phyloP scores from a whole-genome alignment of 768 basidiomycete genomes.

The Leccinellum albellum region DNA sequence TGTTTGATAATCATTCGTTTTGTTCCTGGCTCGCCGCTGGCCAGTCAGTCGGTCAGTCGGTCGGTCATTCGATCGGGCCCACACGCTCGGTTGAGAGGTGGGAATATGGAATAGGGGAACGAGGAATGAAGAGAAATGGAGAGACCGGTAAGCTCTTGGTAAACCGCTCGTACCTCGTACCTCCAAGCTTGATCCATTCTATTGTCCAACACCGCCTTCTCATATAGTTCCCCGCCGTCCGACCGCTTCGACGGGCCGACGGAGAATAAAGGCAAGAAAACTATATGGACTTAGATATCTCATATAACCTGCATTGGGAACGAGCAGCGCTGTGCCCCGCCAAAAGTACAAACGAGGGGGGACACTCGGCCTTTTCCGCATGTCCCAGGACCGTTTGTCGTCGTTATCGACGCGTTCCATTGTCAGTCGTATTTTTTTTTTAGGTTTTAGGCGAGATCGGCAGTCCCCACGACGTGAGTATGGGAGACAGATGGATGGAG shows the following conservation, averaged over 20 bases:
- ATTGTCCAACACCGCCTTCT: neutral
- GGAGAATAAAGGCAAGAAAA: neutral
- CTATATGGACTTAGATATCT: too few species aligned
- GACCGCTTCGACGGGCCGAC: neutral
- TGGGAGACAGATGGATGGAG: neutral
- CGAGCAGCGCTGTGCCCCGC: neutral
- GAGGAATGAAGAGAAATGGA: neutral
- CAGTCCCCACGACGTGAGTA: neutral
- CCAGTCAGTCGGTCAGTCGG: too few species aligned
- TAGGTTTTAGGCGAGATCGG: neutral
- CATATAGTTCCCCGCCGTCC: neutral
- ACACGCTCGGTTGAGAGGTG: neutral
- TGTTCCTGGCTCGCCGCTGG: neutral
- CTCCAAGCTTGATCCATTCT: neutral
- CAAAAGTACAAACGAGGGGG: too few species aligned
- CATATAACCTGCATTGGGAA: neutral
- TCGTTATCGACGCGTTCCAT: neutral
- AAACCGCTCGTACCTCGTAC: neutral
- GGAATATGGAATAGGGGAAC: neutral
- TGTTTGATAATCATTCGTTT: neutral
- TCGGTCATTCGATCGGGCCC: neutral
- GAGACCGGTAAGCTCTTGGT: neutral
- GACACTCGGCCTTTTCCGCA: neutral
- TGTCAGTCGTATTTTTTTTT: neutral
- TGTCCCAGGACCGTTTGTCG: neutral